Conservation (phyloP, 345 rosid species). For the Eucalyptus regnans region DNA sequence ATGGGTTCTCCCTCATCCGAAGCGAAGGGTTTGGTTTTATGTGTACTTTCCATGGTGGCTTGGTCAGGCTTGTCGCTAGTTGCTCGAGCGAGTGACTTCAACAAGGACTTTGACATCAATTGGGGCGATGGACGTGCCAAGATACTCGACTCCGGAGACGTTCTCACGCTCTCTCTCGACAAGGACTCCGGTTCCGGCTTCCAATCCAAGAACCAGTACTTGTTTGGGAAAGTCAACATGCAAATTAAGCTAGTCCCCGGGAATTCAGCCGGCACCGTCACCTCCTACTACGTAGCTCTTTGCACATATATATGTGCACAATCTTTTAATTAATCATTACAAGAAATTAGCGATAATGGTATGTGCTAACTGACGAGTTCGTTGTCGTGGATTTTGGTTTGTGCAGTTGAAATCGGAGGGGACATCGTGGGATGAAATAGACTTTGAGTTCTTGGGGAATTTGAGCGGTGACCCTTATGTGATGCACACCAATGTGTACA, state of each 20-base stretch:
- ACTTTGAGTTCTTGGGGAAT: constrained; percentile 55
- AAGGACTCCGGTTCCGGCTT: constrained; percentile 43
- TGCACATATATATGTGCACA: neutral
- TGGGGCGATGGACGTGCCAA: constrained; percentile 53
- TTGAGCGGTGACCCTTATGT: constrained; percentile 52
- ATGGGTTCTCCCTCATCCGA: neutral
- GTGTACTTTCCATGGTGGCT: neutral
- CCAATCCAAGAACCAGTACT: constrained; percentile 33
- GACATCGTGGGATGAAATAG: constrained; percentile 62
- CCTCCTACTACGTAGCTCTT: constrained; percentile 30
- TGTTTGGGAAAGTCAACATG: constrained; percentile 35
- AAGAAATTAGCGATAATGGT: neutral
- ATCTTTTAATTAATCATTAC: neutral
- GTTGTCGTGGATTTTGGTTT: neutral
- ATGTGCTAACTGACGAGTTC: neutral
- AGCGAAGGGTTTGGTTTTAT: neutral
- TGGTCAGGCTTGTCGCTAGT: neutral
- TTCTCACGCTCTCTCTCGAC: constrained; percentile 45
- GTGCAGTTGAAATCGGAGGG: constrained; percentile 43
- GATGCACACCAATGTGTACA: constrained; percentile 42
- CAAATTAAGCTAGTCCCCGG: constrained; percentile 48
- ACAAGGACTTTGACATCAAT: constrained; percentile 26
- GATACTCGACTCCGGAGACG: constrained; percentile 37
- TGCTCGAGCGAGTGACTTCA: constrained; percentile 19
- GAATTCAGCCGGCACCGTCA: constrained; percentile 56